A percentile compares a stretch with the other conserved stretches of the same genome.
phyloP scores from a whole-genome alignment of 345 rosid genomes.

The Salix dunnii region DNA sequence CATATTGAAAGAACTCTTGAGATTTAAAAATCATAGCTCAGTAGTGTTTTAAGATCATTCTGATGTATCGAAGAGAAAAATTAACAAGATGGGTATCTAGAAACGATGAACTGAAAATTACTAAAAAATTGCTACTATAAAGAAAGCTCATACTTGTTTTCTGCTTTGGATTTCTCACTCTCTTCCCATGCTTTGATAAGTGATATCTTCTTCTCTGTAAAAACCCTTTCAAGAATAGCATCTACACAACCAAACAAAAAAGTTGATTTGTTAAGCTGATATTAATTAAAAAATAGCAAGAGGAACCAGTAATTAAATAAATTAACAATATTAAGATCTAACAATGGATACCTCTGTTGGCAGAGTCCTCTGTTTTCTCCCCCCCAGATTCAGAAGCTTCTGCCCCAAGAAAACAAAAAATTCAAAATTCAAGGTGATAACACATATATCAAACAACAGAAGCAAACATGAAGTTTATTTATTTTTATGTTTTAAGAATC shows the following conservation, averaged over 20 bases:
- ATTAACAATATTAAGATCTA: neutral
- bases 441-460: neutral
- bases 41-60: neutral
- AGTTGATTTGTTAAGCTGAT: neutral
- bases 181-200: constrained; percentile 96
- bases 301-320: neutral
- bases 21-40: neutral
- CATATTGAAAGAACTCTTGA: neutral
- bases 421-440: too few relatives aligned
- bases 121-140: neutral
- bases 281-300: neutral
- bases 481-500: neutral
- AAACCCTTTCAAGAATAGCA: constrained; percentile 71
- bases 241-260: constrained; percentile 33
- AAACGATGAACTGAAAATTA: neutral
- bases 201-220: constrained; percentile 65
- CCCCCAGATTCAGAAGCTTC: constrained; percentile 38
- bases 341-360: constrained; percentile 44
- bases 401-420: constrained; percentile 16
- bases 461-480: neutral
- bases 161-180: constrained; percentile 84
- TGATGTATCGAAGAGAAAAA: neutral
- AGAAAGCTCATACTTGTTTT: constrained; percentile 56
- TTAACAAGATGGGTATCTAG: neutral
- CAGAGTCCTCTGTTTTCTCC: constrained; percentile 43